Evolutionary conservation across 169 alveolate species (phyloP), one percentile per base, ranked within the genome.

Genomic region (Ichthyophthirius multifiliis): DNA sequence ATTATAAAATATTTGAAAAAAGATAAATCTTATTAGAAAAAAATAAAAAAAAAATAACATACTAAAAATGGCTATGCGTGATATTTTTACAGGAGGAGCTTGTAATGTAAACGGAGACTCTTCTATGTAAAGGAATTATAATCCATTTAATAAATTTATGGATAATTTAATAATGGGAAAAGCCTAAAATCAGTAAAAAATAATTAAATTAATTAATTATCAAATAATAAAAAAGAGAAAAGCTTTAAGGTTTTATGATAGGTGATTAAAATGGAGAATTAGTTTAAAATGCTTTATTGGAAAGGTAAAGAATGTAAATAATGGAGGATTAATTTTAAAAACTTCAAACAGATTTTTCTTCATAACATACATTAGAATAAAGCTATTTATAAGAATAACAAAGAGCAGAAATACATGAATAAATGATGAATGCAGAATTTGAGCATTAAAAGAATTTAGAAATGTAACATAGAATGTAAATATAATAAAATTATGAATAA

Each of bases 21-120:
- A n/a, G n/a, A n/a, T n/a, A n/a, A n/a, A n/a, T n/a, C n/a, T n/a
- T n/a, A n/a, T n/a, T n/a, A n/a, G n/a, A n/a, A n/a, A n/a, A n/a
- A 41, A 41, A 41, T 9, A 41, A 41, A 41, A 41, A 7, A 9
- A 41, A 41, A 7, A 9, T 41, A 41, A 41, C 7, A 41, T 41
- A 41, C 12, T 9, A n/a, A 45, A 6, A 71, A 71, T 71, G 79
- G 79, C 74, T 5, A 46, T 73, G 35, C 32, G 82, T 43, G 76
- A 81, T 71, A 55, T 81, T 10, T 67, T 55, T 30, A 81, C 81
- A 48, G 86, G 86, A 71, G 86, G 77, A 16, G 82, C 86, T 27
- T 81, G 86, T 27, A 81, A 67, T 79, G 85, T 76, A 0, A 76
- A 73, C 41, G 86, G 80, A 62, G 37, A 67, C 10, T 9, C 62